Base-by-base conservation (phyloP, 2,329 filamentous ascomycete genomes). In the Alternaria infectoria region DNA sequence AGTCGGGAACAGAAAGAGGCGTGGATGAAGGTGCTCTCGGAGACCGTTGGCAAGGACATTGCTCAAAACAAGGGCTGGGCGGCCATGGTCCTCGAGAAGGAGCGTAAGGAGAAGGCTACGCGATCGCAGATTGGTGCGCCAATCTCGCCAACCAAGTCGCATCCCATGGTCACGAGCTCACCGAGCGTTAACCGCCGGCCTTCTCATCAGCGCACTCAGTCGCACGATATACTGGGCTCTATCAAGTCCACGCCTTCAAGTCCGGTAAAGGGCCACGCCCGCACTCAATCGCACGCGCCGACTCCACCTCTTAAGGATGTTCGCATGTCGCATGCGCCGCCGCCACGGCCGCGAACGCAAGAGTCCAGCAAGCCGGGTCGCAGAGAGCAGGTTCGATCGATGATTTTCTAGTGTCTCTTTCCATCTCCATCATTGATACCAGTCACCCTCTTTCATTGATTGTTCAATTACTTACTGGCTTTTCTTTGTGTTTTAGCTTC, bases 11-110 rank as follows among this genome's bases (percentile, higher is more conserved):
- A 96, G 76, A 99, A 98, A 82, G 93, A 97, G 49, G 91, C 89
- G 58, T 99, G 96, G 96, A 96, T 99, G 91, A 90, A 89, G 78
- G 91, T 93, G 13, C 88, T 99, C 21, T 86, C 86, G 4, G 93
- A 98, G 59, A 84, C 85, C 12, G 85, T 90, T 3, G 88, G 88
- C 66, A 89, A 88, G 69, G 84, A 86, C 44, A 79, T 78, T 30
- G 81, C 82, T 40, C 77, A 81, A 25, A 71, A 75, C 59, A 88
- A 87, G 72, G 83, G 83, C n/a, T 90, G 88, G 88, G 88, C 87
- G 0, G 86, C 89, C 56, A 80, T 89, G 68, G 86, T 90, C 5
- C 82, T 89, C 6, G 80, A 81, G 19, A 80, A 82, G 57, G 83
- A 85, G 71, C 74, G 76, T 36, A 69, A 69, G 19, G 77, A 80